Evolutionary conservation across 2,329 filamentous ascomycete species (phyloP).

Genomic region (Alternaria sp.): DNA sequence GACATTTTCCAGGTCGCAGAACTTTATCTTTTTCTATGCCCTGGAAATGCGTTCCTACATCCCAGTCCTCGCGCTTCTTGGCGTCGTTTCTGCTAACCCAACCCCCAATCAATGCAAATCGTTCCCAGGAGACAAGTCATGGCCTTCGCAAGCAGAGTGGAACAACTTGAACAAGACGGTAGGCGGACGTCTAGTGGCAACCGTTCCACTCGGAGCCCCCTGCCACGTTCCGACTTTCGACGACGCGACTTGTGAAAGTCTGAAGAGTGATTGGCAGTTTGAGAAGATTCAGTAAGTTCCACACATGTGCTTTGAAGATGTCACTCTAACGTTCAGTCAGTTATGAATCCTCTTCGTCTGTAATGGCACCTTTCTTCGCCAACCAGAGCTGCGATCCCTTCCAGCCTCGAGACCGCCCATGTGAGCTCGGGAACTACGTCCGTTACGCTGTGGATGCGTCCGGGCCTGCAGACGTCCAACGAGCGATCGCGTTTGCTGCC

Average conservation of each 20-base stretch:
- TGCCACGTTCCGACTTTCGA: slow-evolving; percentile 25
- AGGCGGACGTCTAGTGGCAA: slow-evolving; percentile 24
- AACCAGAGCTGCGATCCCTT: slow-evolving; percentile 35
- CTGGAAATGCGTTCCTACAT: slow-evolving; percentile 3
- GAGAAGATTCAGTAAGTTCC: slow-evolving; percentile 21
- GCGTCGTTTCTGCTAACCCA: slow-evolving; percentile 8
- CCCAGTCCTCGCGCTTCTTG: slow-evolving; percentile 1
- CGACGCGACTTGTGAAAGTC: slow-evolving; percentile 16
- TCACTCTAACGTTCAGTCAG: slow-evolving; percentile 1
- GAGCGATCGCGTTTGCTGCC: slow-evolving; percentile 28
- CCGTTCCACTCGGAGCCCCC: slow-evolving; percentile 27
- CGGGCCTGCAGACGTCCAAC: slow-evolving; percentile 17
- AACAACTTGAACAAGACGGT: slow-evolving; percentile 23
- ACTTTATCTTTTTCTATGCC: background rate
- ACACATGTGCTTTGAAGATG: background rate
- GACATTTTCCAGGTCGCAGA: background rate
- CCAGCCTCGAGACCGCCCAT: slow-evolving; percentile 18
- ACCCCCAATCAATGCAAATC: slow-evolving; percentile 19
- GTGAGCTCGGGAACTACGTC: slow-evolving; percentile 31
- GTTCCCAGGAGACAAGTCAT: slow-evolving; percentile 30
- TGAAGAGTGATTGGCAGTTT: slow-evolving; percentile 21
- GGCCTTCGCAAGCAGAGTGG: slow-evolving; percentile 27
- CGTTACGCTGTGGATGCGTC: slow-evolving; percentile 27
- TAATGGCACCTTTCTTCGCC: slow-evolving; percentile 32
- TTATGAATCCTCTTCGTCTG: slow-evolving; percentile 30